Percentiles rank a stretch among this genome's conserved stretches.
Evolutionary conservation across 2,329 filamentous ascomycete species (phyloP).

Genomic region (Ophiosphaerella herpotricha): DNA sequence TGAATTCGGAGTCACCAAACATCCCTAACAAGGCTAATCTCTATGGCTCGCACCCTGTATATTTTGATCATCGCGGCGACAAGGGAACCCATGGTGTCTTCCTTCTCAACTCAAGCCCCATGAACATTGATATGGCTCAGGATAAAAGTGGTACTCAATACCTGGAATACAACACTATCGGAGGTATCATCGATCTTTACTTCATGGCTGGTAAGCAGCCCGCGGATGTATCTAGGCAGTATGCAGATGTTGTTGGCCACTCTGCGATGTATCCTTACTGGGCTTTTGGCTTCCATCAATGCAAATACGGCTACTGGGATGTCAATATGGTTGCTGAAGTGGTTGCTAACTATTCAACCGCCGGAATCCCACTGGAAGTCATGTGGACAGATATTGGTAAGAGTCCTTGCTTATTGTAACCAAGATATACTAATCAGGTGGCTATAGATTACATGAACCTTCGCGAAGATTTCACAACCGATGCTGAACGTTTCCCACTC

Average conservation of each 20-base stretch:
- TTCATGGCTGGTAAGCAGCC: constrained; percentile 56
- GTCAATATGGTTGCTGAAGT: constrained; percentile 69
- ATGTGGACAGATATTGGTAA: constrained; percentile 27
- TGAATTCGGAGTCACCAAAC: constrained; percentile 68
- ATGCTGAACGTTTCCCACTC: constrained; percentile 67
- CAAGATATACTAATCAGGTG: constrained; percentile 40
- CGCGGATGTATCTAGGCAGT: constrained; percentile 54
- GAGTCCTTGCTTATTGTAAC: too few species aligned
- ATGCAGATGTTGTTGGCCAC: constrained; percentile 55
- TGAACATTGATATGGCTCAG: constrained; percentile 75
- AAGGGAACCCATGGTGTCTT: constrained; percentile 46
- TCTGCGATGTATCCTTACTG: constrained; percentile 58
- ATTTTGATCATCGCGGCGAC: constrained; percentile 70
- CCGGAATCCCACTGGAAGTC: constrained; percentile 70
- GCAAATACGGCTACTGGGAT: constrained; percentile 59
- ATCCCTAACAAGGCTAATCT: constrained; percentile 67
- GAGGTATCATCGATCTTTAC: constrained; percentile 72
- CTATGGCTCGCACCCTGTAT: constrained; percentile 75
- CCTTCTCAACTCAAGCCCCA: constrained; percentile 48
- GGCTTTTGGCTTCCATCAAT: constrained; percentile 59
- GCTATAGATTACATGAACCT: constrained; percentile 72
- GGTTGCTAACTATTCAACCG: constrained; percentile 68
- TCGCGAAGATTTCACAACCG: constrained; percentile 66
- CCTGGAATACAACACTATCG: constrained; percentile 78
- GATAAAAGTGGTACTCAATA: constrained; percentile 65